A percentile compares a stretch with the other conserved stretches of the same genome.
These are phyloP conservation scores for Cicer chorassanicum DNA, from an alignment of 306 rosid species.

Conservation along the genomic window DNA sequence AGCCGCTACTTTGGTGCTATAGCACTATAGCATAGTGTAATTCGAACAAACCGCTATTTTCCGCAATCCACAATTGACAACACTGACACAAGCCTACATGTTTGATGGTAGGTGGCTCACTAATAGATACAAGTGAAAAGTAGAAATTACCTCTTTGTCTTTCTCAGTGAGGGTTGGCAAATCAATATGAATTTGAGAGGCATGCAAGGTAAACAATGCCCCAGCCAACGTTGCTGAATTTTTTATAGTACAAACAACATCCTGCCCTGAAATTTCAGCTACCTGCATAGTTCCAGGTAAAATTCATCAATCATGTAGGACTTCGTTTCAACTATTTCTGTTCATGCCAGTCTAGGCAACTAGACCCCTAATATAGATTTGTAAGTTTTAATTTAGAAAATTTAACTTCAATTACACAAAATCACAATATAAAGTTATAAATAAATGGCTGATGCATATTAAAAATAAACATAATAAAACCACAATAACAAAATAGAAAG, in stretches of 20 bases:
- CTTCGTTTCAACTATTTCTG: conserved; percentile 41
- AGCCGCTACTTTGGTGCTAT: too few species aligned
- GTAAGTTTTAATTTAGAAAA: background rate
- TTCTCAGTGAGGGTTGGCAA: conserved; percentile 84
- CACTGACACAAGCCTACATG: background rate
- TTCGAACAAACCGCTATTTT: too few species aligned
- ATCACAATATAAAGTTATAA: conserved; percentile 22
- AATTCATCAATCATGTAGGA: conserved; percentile 44
- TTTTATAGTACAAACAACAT: conserved; percentile 79
- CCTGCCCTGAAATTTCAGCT: conserved; percentile 68
- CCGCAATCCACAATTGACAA: too few species aligned
- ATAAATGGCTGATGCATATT: conserved; percentile 23
- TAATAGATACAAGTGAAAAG: conserved; percentile 27
- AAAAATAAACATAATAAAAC: conserved; percentile 4
- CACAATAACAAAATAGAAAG: background rate
- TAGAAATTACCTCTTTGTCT: conserved; percentile 78
- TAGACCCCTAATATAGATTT: background rate
- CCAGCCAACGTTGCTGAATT: conserved; percentile 95
- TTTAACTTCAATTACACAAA: conserved; percentile 18
- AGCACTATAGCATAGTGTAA: too few species aligned
- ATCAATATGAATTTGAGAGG: conserved; percentile 82
- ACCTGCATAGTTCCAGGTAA: conserved; percentile 62
- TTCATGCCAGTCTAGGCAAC: conserved; percentile 5
- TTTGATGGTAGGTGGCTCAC: conserved; percentile 12
- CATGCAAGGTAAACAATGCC: conserved; percentile 93